Evolutionary conservation across 2,329 filamentous ascomycete genomes (phyloP), one percentile per base, ranked within the genome.

Genomic region (Penicillium oxalicum): DNA sequence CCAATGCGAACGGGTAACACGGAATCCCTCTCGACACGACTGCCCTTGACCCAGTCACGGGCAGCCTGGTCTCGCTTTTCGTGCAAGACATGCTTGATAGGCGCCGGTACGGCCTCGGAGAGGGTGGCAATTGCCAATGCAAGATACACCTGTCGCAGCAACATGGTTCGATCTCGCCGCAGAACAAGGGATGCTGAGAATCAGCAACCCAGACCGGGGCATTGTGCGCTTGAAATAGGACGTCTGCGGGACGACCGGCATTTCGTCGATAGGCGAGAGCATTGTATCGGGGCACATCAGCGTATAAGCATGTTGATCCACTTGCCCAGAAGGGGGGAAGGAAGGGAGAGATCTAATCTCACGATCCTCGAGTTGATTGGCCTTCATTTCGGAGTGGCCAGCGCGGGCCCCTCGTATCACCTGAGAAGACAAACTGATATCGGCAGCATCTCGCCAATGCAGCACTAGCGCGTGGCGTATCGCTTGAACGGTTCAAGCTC

Each of bases 1-100:
- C 71, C 73, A 53, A 76, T 74, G n/a, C 72, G 66, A 57, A 76
- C 70, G 1, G 73, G 73, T 40, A 76, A 55, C 28, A 69, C 60
- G 0, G 67, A 57, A 47, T 65, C 54, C 13, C 62, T 52, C 24
- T 69, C 59, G 42, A 73, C 54, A 32, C 66, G 67, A 40, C 67
- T 57, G 27, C 65, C 54, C 56, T 70, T 70, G 24, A 65, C 53
- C 72, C 73, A 75, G 44, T 67, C 63, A 11, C 53, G 46, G 24
- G 63, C 57, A 2, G 63, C 58, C 4, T 48, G 32, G 9, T 60
- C 54, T 32, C 72, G 69, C 55, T 69, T 71, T 53, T 75, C 72
- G 53, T 74, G 73, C 9, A 72, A 52, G 25, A 73, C 69, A 64
- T 75, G 71, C 35, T 57, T 64, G 26, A 58, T 38, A 0, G 62